Percentiles rank a stretch among this genome's conserved stretches.
Conservation (phyloP, 2,329 filamentous ascomycete genomes). For the Zymoseptoria passerinii region DNA sequence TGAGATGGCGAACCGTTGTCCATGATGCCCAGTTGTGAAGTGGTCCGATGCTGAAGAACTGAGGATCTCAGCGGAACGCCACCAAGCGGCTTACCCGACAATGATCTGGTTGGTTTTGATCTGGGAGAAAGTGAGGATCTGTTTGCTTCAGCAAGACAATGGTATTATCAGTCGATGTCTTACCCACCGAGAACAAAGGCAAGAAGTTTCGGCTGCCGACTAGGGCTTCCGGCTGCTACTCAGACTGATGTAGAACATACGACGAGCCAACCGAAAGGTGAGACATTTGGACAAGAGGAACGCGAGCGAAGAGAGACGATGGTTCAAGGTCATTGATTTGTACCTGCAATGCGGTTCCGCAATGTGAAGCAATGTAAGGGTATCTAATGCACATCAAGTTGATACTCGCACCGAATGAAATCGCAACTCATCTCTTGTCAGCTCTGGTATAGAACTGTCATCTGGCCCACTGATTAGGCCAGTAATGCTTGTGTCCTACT, state of each 20-base stretch:
- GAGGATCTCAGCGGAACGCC: too few species aligned
- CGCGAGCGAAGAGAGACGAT: not conserved
- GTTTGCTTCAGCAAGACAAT: not conserved
- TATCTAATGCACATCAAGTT: too few species aligned
- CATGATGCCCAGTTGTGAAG: not conserved
- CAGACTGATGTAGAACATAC: not conserved
- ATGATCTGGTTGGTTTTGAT: not conserved
- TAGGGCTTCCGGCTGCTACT: not conserved
- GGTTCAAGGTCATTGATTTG: not conserved
- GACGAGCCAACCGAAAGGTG: not conserved
- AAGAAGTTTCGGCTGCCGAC: not conserved
- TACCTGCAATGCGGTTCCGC: too few species aligned
- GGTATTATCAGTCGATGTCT: not conserved
- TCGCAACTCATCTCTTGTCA: too few species aligned
- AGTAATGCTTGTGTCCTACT: too few species aligned
- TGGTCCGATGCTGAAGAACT: too few species aligned
- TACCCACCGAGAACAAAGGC: not conserved
- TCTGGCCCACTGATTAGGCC: too few species aligned
- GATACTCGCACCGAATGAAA: too few species aligned
- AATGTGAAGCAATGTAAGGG: too few species aligned
- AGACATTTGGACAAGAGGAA: not conserved
- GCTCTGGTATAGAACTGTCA: too few species aligned
- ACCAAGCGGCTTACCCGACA: not conserved
- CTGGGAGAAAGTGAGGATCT: not conserved
- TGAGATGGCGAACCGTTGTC: not conserved